Evolutionary conservation across 2,329 filamentous ascomycete species (phyloP), one percentile per base, ranked within the genome.

Genomic region (Aspergillus hiratsukae): DNA sequence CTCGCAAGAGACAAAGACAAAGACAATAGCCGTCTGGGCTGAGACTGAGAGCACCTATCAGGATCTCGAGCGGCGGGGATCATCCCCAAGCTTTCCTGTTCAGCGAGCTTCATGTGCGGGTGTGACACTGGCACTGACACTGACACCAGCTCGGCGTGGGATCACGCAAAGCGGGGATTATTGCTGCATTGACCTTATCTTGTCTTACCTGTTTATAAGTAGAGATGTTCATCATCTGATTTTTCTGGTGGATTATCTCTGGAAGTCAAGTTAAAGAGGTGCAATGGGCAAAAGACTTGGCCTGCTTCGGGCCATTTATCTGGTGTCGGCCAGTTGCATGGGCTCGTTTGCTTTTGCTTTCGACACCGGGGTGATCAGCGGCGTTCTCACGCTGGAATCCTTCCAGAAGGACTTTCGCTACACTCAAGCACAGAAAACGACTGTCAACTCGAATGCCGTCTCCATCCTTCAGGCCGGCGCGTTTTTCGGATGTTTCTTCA

Each of bases 401-500:
- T 80, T 78, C 61, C 64, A 76, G 45, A 59, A 66, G 31, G 75
- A 78, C 58, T 78, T 76, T 58, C 31, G 61, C 41, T 68, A 67
- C 43, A 68, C 67, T 21, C 68, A 68, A n/a, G 64, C 67, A 7
- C 66, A 76, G 51, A 69, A 72, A 52, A 78, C 76, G 1, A 70
- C 68, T 3, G 68, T 76, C 58, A 78, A 76, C 56, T 78, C 78
- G 4, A 77, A 81, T 50, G 75, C 77, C 37, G 77, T 81, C 21
- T 75, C 75, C 0, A 74, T 81, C 3, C 76, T 81, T 7, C 78
- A 81, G 53, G 76, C 77, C 1, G 79, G 79, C 23, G 78, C 78
- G 40, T 83, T 82, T 61, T 77, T 80, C 54, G 78, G 78, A 48
- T 80, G 78, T 56, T 77, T 81, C 54, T 62, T 74, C 53, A 76